These are phyloP conservation scores for Dichomitus squalens DNA, from an alignment of 1,284 basidiomycete species.

Conservation along the genomic window DNA sequence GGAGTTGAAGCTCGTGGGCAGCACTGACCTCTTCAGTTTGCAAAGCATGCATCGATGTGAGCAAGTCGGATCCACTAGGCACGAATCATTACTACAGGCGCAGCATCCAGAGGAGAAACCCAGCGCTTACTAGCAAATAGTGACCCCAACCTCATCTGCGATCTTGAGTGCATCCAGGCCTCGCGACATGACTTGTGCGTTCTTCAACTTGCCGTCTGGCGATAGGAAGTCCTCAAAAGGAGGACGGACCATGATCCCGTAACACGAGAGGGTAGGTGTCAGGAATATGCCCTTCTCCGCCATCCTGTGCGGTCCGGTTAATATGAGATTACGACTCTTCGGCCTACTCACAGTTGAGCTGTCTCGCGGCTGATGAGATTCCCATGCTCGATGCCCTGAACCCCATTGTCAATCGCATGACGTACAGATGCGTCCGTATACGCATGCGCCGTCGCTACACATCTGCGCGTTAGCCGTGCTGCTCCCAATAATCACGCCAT, in stretches of 20 bases:
- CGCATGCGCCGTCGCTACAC: slow-evolving; percentile 39
- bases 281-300: slow-evolving; percentile 41
- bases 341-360: slow-evolving; percentile 25
- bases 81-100: background rate
- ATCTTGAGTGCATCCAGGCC: slow-evolving; percentile 40
- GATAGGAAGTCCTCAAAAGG: slow-evolving; percentile 47
- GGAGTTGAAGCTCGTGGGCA: background rate
- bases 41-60: slow-evolving; percentile 42
- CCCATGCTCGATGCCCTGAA: slow-evolving; percentile 50
- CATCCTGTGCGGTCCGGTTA: slow-evolving; percentile 30
- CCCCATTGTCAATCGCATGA: slow-evolving; percentile 43
- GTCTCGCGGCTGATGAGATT: slow-evolving; percentile 38
- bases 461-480: background rate
- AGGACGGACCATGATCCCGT: slow-evolving; percentile 46
- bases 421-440: slow-evolving; percentile 42
- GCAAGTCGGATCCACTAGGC: slow-evolving; percentile 42
- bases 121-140: slow-evolving; percentile 37
- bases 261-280: slow-evolving; percentile 48
- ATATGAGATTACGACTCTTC: too few relatives aligned
- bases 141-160: slow-evolving; percentile 40
- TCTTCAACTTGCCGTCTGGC: slow-evolving; percentile 42
- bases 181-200: slow-evolving; percentile 44
- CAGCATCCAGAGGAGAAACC: background rate
- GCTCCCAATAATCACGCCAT: background rate
- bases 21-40: slow-evolving; percentile 40